Percentiles rank a stretch among this genome's conserved stretches.
These are phyloP conservation scores for Agrocybe praecox DNA, from an alignment of 768 basidiomycete genomes.

Conservation along the genomic window DNA sequence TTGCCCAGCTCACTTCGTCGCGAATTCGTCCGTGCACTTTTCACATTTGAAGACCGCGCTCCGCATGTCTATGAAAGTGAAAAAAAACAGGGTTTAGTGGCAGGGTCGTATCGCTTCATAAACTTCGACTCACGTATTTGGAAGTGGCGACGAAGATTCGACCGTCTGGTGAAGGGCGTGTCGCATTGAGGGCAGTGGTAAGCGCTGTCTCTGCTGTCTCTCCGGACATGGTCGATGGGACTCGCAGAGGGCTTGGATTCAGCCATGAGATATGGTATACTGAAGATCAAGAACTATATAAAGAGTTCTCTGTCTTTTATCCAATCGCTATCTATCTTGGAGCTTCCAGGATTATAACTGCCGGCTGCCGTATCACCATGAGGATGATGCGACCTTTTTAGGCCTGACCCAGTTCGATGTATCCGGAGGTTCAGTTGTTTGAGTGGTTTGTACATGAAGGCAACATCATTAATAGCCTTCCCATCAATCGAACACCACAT, in stretches of 20 bases:
- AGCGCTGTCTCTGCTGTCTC: constrained; percentile 33
- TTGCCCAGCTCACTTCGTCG: constrained; percentile 16
- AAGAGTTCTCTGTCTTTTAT: constrained; percentile 4
- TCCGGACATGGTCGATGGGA: constrained; percentile 32
- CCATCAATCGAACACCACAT: constrained; percentile 10
- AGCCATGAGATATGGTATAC: constrained; percentile 17
- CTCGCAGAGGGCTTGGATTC: constrained; percentile 18
- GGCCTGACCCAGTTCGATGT: constrained; percentile 9
- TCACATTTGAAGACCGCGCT: constrained; percentile 26
- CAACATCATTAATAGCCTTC: constrained; percentile 14
- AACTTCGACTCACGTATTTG: constrained; percentile 29
- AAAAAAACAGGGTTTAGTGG: background rate
- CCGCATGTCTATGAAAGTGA: constrained; percentile 23
- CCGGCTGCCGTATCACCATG: constrained; percentile 11
- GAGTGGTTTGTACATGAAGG: constrained; percentile 8
- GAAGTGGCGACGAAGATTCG: constrained; percentile 36
- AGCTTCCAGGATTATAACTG: constrained; percentile 8
- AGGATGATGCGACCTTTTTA: constrained; percentile 14
- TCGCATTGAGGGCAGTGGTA: constrained; percentile 38
- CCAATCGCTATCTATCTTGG: constrained; percentile 16
- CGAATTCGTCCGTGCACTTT: constrained; percentile 24
- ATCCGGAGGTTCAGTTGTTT: constrained; percentile 22
- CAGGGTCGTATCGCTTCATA: constrained; percentile 9
- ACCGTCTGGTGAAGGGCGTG: constrained; percentile 37
- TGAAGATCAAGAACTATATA: constrained; percentile 14